These are phyloP conservation scores for Singerocomus inundabilis DNA, from an alignment of 1,284 basidiomycete genomes.

Conservation along the genomic window DNA sequence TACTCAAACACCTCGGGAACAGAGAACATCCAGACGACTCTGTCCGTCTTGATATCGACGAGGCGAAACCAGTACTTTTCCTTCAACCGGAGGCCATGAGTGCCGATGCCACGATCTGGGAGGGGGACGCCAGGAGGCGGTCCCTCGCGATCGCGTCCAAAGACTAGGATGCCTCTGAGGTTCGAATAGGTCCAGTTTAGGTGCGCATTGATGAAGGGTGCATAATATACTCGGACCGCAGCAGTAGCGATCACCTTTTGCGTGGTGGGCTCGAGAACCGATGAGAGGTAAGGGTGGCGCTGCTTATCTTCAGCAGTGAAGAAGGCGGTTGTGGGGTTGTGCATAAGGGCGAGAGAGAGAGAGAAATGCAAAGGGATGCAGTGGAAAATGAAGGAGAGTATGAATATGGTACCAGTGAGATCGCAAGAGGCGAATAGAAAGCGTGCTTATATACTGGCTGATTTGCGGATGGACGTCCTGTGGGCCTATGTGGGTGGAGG, in stretches of 20 bases:
- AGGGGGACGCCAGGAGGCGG: constrained; percentile 14
- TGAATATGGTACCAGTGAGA: constrained; percentile 12
- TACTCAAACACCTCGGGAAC: constrained; percentile 80
- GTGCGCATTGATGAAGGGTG: constrained; percentile 44
- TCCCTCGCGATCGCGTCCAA: constrained; percentile 59
- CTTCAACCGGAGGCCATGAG: constrained; percentile 29
- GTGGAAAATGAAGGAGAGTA: constrained; percentile 21
- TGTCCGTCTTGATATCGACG: constrained; percentile 67
- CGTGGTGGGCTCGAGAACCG: constrained; percentile 35
- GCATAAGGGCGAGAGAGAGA: constrained; percentile 20
- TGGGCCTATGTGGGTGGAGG: constrained; percentile 27
- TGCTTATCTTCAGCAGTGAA: constrained; percentile 40
- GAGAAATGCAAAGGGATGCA: constrained; percentile 1
- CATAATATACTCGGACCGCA: constrained; percentile 51
- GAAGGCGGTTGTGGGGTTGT: constrained; percentile 32
- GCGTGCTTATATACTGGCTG: constrained; percentile 34
- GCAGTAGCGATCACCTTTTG: constrained; percentile 37
- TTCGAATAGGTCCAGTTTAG: constrained; percentile 72
- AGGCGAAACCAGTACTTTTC: constrained; percentile 71
- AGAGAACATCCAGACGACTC: constrained; percentile 87
- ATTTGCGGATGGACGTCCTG: constrained; percentile 27
- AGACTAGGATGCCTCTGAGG: constrained; percentile 68
- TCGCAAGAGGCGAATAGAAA: constrained; percentile 11
- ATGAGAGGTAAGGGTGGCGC: constrained; percentile 38
- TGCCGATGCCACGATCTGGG: constrained; percentile 17